Conservation (phyloP, 352 stramenopile genomes). For the Globisporangium solare region DNA sequence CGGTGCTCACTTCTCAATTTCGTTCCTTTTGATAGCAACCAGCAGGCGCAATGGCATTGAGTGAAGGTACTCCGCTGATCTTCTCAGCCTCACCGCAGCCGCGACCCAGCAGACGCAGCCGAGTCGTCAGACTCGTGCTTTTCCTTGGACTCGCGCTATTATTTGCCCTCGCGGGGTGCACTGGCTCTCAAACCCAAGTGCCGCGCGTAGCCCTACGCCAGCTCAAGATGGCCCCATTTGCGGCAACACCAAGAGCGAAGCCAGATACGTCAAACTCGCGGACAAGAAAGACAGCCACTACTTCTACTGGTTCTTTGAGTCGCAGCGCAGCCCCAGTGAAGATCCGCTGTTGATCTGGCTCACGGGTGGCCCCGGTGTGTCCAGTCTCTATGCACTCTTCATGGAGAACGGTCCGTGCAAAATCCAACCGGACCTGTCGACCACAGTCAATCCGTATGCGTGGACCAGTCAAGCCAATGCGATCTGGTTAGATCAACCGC, state of each 20-base stretch:
- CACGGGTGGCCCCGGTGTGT: conserved; percentile 29
- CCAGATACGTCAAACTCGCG: conserved; percentile 26
- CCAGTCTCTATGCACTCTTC: conserved; percentile 25
- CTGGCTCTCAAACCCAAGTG: too few relatives aligned
- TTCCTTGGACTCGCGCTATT: too few relatives aligned
- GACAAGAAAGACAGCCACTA: conserved; percentile 35
- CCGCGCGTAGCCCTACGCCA: neutral
- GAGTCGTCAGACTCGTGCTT: too few relatives aligned
- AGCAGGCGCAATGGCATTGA: too few relatives aligned
- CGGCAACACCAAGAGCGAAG: conserved; percentile 19
- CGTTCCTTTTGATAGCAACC: too few relatives aligned
- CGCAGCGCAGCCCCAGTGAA: conserved; percentile 9
- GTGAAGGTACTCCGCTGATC: too few relatives aligned
- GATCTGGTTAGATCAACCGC: neutral
- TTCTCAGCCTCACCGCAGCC: too few relatives aligned
- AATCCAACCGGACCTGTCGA: conserved; percentile 18
- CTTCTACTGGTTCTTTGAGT: conserved; percentile 45
- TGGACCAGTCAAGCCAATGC: conserved; percentile 6
- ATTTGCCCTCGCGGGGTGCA: too few relatives aligned
- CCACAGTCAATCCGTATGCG: conserved; percentile 21
- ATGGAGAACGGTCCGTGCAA: conserved; percentile 33
- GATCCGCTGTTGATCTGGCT: conserved; percentile 39
- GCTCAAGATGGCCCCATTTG: conserved; percentile 8
- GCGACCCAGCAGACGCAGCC: too few relatives aligned
- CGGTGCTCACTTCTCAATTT: too few relatives aligned